Evolutionary conservation across 2,329 filamentous ascomycete genomes (phyloP).

Genomic region (Trichophyton simii): DNA sequence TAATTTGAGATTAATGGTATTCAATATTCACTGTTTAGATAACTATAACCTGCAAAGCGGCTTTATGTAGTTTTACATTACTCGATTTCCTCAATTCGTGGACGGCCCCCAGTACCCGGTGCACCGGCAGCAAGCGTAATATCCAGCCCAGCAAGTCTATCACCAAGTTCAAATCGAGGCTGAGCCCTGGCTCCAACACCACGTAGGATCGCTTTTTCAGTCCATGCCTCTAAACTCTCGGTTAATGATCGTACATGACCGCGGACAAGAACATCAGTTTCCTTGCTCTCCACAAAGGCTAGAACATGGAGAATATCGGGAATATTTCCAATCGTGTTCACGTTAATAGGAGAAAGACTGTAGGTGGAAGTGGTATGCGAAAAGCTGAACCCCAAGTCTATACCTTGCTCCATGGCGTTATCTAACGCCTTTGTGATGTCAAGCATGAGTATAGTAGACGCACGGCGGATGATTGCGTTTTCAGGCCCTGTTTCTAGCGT

Average conservation of each 20-base stretch:
- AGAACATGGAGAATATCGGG: constrained; percentile 28
- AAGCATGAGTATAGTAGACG: constrained; percentile 29
- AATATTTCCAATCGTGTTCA: constrained; percentile 26
- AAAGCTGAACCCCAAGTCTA: constrained; percentile 29
- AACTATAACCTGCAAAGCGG: not conserved
- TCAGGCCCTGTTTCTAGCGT: constrained; percentile 26
- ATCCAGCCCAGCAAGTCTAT: constrained; percentile 28
- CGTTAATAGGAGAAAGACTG: constrained; percentile 1
- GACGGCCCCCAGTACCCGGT: constrained; percentile 14
- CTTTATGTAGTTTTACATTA: constrained; percentile 11
- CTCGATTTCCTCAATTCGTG: constrained; percentile 34
- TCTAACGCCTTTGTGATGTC: constrained; percentile 32
- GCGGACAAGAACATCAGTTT: constrained; percentile 28
- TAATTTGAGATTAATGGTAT: not conserved
- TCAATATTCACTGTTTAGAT: not conserved
- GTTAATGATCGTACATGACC: constrained; percentile 30
- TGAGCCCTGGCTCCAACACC: constrained; percentile 16
- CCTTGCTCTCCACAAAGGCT: constrained; percentile 26
- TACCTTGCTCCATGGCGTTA: constrained; percentile 21
- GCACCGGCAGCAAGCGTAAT: constrained; percentile 21
- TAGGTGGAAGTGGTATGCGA: constrained; percentile 13
- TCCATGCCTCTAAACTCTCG: constrained; percentile 33
- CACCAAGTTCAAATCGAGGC: constrained; percentile 24
- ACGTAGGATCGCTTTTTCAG: constrained; percentile 32
- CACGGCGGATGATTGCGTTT: constrained; percentile 31